Percentiles rank a stretch among this genome's conserved stretches.
These are phyloP conservation scores for Phytophthora meadii DNA, from an alignment of 352 stramenopile species.

Conservation along the genomic window DNA sequence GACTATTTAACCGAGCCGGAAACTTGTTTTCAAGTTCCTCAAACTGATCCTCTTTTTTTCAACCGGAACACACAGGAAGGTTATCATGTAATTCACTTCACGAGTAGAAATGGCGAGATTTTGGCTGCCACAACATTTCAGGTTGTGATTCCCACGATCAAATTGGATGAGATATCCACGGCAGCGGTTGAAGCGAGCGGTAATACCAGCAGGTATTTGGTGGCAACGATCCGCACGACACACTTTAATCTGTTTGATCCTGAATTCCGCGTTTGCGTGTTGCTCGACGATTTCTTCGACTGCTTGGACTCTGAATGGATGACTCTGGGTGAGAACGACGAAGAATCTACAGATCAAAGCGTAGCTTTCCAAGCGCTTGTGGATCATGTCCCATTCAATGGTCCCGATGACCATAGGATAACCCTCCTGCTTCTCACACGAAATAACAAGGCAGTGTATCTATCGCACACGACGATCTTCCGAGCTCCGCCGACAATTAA, in stretches of 20 bases:
- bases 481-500: conserved; percentile 15
- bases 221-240: conserved; percentile 42
- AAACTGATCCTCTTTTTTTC: conserved; percentile 50
- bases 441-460: conserved; percentile 50
- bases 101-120: conserved; percentile 36
- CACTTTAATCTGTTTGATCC: conserved; percentile 53
- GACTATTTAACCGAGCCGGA: conserved; percentile 29
- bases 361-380: conserved; percentile 45
- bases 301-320: conserved; percentile 44
- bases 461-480: conserved; percentile 28
- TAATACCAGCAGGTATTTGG: conserved; percentile 22
- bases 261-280: conserved; percentile 47
- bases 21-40: conserved; percentile 35
- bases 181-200: conserved; percentile 6
- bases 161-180: conserved; percentile 34
- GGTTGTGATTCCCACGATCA: conserved; percentile 44
- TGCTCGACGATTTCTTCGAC: conserved; percentile 53
- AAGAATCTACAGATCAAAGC: conserved; percentile 28
- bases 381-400: conserved; percentile 36
- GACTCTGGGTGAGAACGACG: conserved; percentile 27
- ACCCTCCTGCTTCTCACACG: conserved; percentile 53
- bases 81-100: conserved; percentile 56
- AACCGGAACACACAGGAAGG: conserved; percentile 21
- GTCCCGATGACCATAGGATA: conserved; percentile 34
- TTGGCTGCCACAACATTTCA: conserved; percentile 49